These are phyloP conservation scores for Neurospora sp. DNA, from an alignment of 495 filamentous ascomycete species.

Conservation along the genomic window DNA sequence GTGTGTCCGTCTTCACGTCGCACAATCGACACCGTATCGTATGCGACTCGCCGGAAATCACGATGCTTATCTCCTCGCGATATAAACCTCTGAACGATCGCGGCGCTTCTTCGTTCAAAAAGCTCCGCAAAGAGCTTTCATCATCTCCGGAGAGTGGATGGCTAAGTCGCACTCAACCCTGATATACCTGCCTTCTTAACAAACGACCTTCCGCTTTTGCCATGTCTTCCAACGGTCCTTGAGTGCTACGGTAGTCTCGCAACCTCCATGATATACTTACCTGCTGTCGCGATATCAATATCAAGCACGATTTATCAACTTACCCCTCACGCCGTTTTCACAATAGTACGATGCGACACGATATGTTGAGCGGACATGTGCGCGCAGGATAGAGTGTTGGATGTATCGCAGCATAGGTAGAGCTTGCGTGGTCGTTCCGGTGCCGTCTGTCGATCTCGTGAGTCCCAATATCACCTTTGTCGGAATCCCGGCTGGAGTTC, in stretches of 20 bases:
- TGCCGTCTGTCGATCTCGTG: background rate
- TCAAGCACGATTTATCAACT: background rate
- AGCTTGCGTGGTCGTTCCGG: background rate
- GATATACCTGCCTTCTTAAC: background rate
- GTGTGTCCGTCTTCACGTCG: background rate
- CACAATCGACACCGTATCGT: background rate
- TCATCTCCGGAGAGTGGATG: background rate
- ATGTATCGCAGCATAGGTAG: background rate
- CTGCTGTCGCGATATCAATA: background rate
- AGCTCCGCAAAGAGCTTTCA: background rate
- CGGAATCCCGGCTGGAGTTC: background rate
- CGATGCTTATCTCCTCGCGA: background rate
- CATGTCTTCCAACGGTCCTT: background rate
- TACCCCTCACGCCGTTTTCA: background rate
- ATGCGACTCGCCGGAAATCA: background rate
- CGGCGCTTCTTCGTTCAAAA: background rate
- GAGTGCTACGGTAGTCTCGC: background rate
- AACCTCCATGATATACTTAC: background rate
- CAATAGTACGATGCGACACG: background rate
- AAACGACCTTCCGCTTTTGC: background rate
- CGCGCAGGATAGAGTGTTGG: background rate
- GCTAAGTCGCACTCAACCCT: background rate
- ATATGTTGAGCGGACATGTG: background rate
- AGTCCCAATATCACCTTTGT: background rate
- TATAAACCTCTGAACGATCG: background rate